A percentile compares a stretch with the other conserved stretches of the same genome.
These are phyloP conservation scores for Candida coquimbonensis DNA, from an alignment of 805 yeast genomes.

Conservation along the genomic window DNA sequence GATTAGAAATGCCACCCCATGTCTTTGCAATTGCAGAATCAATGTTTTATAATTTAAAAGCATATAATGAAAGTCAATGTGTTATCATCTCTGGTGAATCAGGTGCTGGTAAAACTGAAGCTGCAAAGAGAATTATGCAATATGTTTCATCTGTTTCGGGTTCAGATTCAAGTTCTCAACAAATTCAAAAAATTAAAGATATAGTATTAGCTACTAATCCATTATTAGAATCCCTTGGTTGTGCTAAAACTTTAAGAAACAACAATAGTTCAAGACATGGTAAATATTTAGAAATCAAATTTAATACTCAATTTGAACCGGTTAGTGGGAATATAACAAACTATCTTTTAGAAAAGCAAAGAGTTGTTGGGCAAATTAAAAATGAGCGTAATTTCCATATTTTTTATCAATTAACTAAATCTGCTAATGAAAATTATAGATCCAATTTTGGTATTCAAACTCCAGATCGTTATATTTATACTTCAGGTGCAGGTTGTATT, in stretches of 20 bases:
- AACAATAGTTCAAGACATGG: slow-evolving; percentile 91
- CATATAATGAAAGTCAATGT: slow-evolving; percentile 92
- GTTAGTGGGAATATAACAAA: slow-evolving; percentile 94
- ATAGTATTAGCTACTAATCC: slow-evolving; percentile 98
- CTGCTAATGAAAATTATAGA: slow-evolving; percentile 79
- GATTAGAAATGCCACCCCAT: slow-evolving; percentile 96
- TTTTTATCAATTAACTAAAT: slow-evolving; percentile 91
- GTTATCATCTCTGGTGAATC: slow-evolving; percentile 97
- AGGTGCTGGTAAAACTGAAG: slow-evolving; percentile 98
- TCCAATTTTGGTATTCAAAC: slow-evolving; percentile 83
- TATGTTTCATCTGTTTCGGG: slow-evolving; percentile 89
- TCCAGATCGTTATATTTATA: slow-evolving; percentile 89
- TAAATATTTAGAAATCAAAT: slow-evolving; percentile 85
- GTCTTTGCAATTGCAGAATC: slow-evolving; percentile 97
- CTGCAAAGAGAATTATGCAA: slow-evolving; percentile 97
- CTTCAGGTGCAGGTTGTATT: slow-evolving; percentile 80
- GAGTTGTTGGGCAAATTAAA: slow-evolving; percentile 92
- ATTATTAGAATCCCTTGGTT: slow-evolving; percentile 81
- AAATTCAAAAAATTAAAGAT: slow-evolving; percentile 83
- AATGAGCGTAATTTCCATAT: slow-evolving; percentile 96
- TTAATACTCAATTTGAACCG: slow-evolving; percentile 78
- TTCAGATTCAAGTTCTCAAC: slow-evolving; percentile 48
- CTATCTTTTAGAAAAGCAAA: slow-evolving; percentile 86
- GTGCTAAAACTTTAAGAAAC: slow-evolving; percentile 87
- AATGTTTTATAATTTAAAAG: slow-evolving; percentile 91